These are phyloP conservation scores for Yarrowia galli DNA, from an alignment of 1,139 yeast species.

Conservation along the genomic window DNA sequence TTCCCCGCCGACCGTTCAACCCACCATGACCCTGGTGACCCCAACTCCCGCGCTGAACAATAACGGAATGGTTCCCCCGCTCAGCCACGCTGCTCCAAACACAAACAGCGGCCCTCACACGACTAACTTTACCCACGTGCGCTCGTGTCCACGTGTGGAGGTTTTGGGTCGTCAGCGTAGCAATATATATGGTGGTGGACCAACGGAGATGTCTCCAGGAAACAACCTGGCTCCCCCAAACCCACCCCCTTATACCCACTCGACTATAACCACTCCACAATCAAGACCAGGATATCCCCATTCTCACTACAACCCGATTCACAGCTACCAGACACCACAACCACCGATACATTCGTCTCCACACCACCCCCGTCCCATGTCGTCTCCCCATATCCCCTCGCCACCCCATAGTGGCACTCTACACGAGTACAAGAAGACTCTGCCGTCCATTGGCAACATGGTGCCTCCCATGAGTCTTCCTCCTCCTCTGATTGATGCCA, in stretches of 20 bases:
- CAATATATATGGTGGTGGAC: conserved; percentile 18
- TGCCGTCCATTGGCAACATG: conserved; percentile 24
- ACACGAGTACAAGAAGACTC: conserved; percentile 34
- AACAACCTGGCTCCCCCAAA: background rate
- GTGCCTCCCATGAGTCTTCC: conserved; percentile 30
- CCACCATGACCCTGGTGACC: conserved; percentile 1
- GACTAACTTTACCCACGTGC: conserved; percentile 39
- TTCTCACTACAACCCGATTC: background rate
- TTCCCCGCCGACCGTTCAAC: too few relatives aligned
- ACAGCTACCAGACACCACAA: too few relatives aligned
- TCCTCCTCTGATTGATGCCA: conserved; percentile 25
- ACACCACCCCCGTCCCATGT: background rate
- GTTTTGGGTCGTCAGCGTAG: conserved; percentile 37
- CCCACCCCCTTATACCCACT: background rate
- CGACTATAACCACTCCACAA: too few relatives aligned
- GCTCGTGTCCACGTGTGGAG: conserved; percentile 38
- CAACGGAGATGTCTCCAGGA: background rate
- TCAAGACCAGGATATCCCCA: background rate
- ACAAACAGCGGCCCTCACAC: conserved; percentile 25
- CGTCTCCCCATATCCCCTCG: conserved; percentile 27
- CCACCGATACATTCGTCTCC: background rate
- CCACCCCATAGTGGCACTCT: conserved; percentile 34
- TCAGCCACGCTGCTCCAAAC: conserved; percentile 1
- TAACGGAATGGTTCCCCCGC: background rate
- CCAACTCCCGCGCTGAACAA: background rate